A percentile compares a stretch with the other conserved stretches of the same genome.
Conservation (phyloP, 306 rosid species). For the Alnus rubra region DNA sequence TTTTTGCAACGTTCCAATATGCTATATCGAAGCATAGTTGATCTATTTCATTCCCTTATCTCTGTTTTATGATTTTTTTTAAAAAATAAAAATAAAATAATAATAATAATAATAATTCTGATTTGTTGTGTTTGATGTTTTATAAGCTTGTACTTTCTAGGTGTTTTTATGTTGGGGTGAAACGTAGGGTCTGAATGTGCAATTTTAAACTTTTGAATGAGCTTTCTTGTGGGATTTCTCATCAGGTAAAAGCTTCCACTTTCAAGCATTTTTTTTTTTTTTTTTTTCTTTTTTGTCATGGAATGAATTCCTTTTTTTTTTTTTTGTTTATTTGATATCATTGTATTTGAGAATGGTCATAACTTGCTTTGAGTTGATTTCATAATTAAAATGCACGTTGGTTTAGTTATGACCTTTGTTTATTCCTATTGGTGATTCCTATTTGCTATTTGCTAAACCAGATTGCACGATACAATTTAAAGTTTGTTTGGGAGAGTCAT, state of each 20-base stretch:
- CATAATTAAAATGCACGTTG: background rate
- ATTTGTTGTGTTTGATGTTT: conserved; percentile 6
- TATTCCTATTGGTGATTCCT: background rate
- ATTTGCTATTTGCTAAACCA: too few species aligned
- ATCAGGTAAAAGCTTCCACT: conserved; percentile 27
- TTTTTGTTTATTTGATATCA: background rate
- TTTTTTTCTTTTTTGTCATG: background rate
- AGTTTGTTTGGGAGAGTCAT: too few species aligned
- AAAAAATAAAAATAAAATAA: too few species aligned
- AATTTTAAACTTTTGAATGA: conserved; percentile 20
- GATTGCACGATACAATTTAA: too few species aligned
- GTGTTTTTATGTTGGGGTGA: conserved; percentile 24
- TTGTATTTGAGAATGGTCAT: background rate
- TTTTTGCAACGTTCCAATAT: conserved; percentile 14
- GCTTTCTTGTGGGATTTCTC: conserved; percentile 26
- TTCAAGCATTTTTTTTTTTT: background rate
- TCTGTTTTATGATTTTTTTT: conserved; percentile 12
- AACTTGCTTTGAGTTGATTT: background rate
- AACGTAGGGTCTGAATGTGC: conserved; percentile 21
- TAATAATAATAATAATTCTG: background rate
- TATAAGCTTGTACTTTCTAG: conserved; percentile 1
- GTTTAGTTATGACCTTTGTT: background rate
- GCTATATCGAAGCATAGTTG: background rate
- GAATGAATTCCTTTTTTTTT: too few species aligned
- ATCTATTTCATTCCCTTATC: conserved; percentile 8